These are phyloP conservation scores for Eucalyptus virginea DNA, from an alignment of 345 rosid species.

Conservation along the genomic window DNA sequence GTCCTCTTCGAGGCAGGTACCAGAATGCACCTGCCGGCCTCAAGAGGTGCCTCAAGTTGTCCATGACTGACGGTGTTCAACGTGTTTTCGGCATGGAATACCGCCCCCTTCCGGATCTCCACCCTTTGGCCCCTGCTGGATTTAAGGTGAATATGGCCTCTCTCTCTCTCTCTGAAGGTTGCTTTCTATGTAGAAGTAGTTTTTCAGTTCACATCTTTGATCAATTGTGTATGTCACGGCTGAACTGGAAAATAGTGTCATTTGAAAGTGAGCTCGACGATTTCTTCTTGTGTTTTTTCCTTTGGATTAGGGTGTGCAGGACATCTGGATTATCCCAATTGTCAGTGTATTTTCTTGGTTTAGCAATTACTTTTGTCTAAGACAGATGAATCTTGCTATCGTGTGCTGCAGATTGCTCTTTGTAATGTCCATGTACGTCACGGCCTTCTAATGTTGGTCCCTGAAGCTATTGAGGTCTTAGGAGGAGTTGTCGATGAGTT, in stretches of 20 bases:
- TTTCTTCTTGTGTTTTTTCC: background rate
- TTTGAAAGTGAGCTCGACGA: background rate
- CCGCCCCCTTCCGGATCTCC: slow-evolving; percentile 78
- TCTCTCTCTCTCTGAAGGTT: background rate
- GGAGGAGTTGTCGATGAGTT: slow-evolving; percentile 81
- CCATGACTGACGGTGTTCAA: slow-evolving; percentile 90
- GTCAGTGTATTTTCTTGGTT: background rate
- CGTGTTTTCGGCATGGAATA: slow-evolving; percentile 91
- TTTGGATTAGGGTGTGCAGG: background rate
- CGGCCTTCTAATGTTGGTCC: slow-evolving; percentile 80
- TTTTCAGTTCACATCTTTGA: background rate
- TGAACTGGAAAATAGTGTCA: background rate
- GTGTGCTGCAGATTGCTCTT: slow-evolving; percentile 48
- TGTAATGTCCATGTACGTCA: slow-evolving; percentile 66
- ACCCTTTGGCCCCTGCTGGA: slow-evolving; percentile 70
- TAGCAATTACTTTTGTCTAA: background rate
- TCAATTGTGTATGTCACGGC: background rate
- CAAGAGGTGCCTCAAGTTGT: slow-evolving; percentile 87
- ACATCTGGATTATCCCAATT: background rate
- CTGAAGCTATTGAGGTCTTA: slow-evolving; percentile 71
- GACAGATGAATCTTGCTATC: background rate
- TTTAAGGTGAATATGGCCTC: slow-evolving; percentile 39
- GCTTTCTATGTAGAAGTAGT: background rate
- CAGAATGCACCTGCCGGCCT: slow-evolving; percentile 54
- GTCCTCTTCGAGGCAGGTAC: slow-evolving; percentile 67